These are phyloP conservation scores for Aspergillus sp. DNA, from an alignment of 2,329 filamentous ascomycete species.

Conservation along the genomic window DNA sequence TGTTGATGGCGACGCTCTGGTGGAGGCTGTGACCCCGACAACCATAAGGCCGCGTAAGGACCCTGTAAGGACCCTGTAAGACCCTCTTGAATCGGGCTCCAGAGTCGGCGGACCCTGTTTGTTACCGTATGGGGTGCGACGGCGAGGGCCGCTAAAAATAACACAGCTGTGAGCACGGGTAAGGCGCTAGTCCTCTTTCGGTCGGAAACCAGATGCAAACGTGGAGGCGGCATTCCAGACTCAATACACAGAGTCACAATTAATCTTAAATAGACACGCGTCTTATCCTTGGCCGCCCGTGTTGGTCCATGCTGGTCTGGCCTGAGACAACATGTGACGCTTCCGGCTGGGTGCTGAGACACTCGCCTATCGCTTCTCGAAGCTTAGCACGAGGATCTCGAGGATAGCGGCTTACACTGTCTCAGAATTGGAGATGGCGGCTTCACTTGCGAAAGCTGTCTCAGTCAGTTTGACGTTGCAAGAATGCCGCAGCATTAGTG, in stretches of 20 bases:
- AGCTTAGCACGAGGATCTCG: background rate
- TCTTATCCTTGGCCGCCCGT: background rate
- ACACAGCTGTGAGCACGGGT: background rate
- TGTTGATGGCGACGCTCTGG: background rate
- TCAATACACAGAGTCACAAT: background rate
- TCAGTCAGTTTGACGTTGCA: background rate
- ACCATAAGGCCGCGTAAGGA: conserved; percentile 10
- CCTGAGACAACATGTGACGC: background rate
- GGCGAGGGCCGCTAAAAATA: conserved; percentile 3
- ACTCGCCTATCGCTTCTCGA: conserved; percentile 1
- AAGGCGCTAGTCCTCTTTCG: background rate
- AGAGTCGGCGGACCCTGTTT: background rate
- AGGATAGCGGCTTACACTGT: background rate
- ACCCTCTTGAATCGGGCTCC: background rate
- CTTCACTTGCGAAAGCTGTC: background rate
- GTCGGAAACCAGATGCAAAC: conserved; percentile 1
- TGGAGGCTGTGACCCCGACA: conserved; percentile 24
- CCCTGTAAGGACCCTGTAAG: conserved; percentile 1
- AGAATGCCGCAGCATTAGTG: background rate
- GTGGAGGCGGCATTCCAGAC: background rate
- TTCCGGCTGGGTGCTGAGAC: background rate
- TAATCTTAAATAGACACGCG: background rate
- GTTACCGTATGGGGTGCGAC: background rate
- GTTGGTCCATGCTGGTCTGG: background rate
- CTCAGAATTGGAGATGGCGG: background rate